Evolutionary conservation across 176 grass and related monocot species (phyloP), one percentile per base, ranked within the genome.

Genomic region (Dendrocalamus sinicus): DNA sequence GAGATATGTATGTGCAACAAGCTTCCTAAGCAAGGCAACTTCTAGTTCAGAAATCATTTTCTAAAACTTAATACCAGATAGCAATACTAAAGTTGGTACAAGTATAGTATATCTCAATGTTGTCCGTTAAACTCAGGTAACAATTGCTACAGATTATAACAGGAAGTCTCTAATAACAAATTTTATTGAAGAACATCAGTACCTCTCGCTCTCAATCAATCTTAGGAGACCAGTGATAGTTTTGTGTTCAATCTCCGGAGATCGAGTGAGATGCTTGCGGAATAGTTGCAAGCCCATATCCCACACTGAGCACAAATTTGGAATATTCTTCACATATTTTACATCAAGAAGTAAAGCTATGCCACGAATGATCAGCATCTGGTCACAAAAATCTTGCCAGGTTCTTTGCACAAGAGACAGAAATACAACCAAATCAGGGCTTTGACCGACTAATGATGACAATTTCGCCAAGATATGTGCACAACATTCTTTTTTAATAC

Each of bases 321-420:
- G 73, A 73, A 80, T 91, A 81, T 92, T 92, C 85, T 95, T 98
- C 81, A 98, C 96, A 85, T 98, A 95, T 87, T 91, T 95, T 87
- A 94, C 85, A 85, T 98, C 96, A 87, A 98, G 96, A 91, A 94
- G 87, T 89, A 98, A 89, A 75, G 93, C 92, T 79, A 98, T 98
- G 74, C 96, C 91, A 89, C 96, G 96, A 73, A 98, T 95, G 47
- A 93, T 94, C 90, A 98, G 85, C 96, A 95, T 98, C 83, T 98
- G 96, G 69, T 98, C 96, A 1, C 96, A 98, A 90, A 98, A 95
- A 84, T 98, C 93, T 92, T 98, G 93, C 96, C 96, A 98, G 48
- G 91, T 92, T 86, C 94, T 98, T 83, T 98, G 90, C 43, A 95
- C 86, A 32, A 98, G 80, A 71, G 90, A 92, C 67, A 98, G 87